phyloP scores from a whole-genome alignment of 768 basidiomycete species.

The Amanita rimosa region DNA sequence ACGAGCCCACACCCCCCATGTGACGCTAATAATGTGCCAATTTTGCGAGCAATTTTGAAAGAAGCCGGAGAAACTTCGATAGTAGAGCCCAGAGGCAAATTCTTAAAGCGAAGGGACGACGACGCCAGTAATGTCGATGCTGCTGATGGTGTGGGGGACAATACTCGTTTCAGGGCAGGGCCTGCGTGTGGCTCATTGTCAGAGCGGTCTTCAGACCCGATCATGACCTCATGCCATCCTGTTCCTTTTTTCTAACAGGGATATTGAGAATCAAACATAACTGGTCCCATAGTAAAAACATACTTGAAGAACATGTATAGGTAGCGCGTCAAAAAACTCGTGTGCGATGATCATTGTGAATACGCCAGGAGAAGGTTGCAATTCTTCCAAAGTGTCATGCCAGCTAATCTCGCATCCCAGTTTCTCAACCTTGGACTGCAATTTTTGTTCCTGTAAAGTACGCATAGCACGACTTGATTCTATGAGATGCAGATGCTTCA shows the following conservation, averaged over 20 bases:
- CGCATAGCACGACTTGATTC: constrained; percentile 71
- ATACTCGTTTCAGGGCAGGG: constrained; percentile 46
- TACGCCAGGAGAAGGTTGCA: constrained; percentile 33
- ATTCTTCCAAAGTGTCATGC: constrained; percentile 64
- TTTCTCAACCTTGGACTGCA: constrained; percentile 22
- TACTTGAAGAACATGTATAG: constrained; percentile 84
- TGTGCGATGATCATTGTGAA: constrained; percentile 90
- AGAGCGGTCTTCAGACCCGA: constrained; percentile 30
- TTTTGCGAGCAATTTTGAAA: constrained; percentile 53
- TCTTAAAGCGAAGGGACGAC: constrained; percentile 60
- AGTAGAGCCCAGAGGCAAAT: constrained; percentile 55
- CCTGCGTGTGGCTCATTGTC: neutral
- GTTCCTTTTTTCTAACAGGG: constrained; percentile 51
- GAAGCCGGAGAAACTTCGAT: constrained; percentile 74
- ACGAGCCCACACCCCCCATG: constrained; percentile 64
- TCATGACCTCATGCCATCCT: constrained; percentile 82
- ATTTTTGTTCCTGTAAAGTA: constrained; percentile 43
- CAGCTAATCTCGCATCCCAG: constrained; percentile 41
- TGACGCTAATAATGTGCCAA: constrained; percentile 51
- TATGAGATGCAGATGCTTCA: constrained; percentile 57
- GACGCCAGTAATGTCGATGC: constrained; percentile 44
- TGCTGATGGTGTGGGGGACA: constrained; percentile 44
- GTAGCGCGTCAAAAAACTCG: constrained; percentile 96
- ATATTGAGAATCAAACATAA: neutral
- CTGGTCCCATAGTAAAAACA: constrained; percentile 8